Percentiles rank a stretch among this genome's conserved stretches.
These are phyloP conservation scores for Irpex lacteus DNA, from an alignment of 1,284 basidiomycete species.

Conservation along the genomic window DNA sequence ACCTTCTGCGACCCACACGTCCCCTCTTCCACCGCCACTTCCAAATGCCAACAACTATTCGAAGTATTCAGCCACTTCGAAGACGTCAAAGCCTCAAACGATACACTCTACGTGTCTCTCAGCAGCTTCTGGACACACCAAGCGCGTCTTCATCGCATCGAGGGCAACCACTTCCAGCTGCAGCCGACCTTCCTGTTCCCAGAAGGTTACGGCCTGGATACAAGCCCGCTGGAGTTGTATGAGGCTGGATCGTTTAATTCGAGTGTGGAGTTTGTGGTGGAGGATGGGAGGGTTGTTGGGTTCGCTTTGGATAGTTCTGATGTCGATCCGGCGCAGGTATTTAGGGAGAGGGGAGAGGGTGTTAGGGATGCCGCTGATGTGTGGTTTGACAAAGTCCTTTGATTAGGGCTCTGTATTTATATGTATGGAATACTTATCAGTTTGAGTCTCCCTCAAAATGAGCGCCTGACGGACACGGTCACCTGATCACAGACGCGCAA, in stretches of 20 bases:
- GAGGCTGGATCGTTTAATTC: neutral
- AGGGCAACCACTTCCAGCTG: slow-evolving; percentile 15
- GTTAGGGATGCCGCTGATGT: slow-evolving; percentile 24
- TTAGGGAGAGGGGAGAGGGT: slow-evolving; percentile 6
- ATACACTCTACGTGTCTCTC: slow-evolving; percentile 16
- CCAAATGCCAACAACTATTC: neutral
- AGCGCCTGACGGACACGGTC: neutral
- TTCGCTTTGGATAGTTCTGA: slow-evolving; percentile 19
- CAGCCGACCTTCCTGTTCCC: slow-evolving; percentile 3
- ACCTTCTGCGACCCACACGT: slow-evolving; percentile 27
- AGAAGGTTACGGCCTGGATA: neutral
- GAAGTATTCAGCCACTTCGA: neutral
- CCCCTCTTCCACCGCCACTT: slow-evolving; percentile 10
- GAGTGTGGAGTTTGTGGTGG: slow-evolving; percentile 18
- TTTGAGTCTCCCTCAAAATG: no score
- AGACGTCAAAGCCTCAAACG: neutral
- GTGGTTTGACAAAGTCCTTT: slow-evolving; percentile 19
- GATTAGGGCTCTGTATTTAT: no score
- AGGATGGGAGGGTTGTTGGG: slow-evolving; percentile 16
- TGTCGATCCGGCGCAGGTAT: slow-evolving; percentile 13
- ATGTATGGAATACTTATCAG: no score
- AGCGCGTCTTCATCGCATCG: slow-evolving; percentile 16
- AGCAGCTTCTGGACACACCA: slow-evolving; percentile 19
- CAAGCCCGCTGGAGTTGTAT: slow-evolving; percentile 2
- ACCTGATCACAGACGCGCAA: neutral